Percentiles rank a stretch among this genome's conserved stretches.
These are phyloP conservation scores for Aspergillus haitiensis DNA, from an alignment of 495 filamentous ascomycete species.

Conservation along the genomic window DNA sequence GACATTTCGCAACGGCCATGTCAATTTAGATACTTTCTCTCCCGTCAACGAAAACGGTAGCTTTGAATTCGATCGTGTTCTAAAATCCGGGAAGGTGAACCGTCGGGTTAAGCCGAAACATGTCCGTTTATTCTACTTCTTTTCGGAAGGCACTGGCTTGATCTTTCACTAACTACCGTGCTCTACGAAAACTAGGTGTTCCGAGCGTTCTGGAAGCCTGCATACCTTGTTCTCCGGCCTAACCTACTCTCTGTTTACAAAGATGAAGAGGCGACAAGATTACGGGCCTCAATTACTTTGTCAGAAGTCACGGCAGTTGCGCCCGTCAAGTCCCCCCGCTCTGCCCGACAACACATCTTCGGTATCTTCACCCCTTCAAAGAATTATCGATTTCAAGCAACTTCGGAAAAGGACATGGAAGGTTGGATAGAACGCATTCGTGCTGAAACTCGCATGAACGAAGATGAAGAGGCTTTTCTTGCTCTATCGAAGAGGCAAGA, in stretches of 20 bases:
- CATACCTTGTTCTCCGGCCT: slow-evolving; percentile 87
- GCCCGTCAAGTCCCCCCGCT: slow-evolving; percentile 81
- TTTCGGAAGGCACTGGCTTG: background rate
- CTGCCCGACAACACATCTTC: slow-evolving; percentile 76
- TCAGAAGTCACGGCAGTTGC: slow-evolving; percentile 91
- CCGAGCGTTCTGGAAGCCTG: slow-evolving; percentile 73
- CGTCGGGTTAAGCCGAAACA: slow-evolving; percentile 94
- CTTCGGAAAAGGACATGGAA: slow-evolving; percentile 69
- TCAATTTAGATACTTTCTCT: slow-evolving; percentile 63
- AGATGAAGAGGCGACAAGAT: slow-evolving; percentile 81
- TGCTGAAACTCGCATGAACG: slow-evolving; percentile 74
- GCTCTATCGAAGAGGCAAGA: slow-evolving; percentile 49
- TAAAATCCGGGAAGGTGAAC: slow-evolving; percentile 81
- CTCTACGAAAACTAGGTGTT: slow-evolving; percentile 23
- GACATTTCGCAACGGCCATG: slow-evolving; percentile 47
- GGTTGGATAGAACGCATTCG: slow-evolving; percentile 87
- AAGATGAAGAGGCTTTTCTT: slow-evolving; percentile 79
- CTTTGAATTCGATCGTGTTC: slow-evolving; percentile 89
- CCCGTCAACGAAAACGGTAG: slow-evolving; percentile 94
- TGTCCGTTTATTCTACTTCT: slow-evolving; percentile 48
- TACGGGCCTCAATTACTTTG: slow-evolving; percentile 82
- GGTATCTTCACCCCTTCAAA: slow-evolving; percentile 89
- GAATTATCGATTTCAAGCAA: slow-evolving; percentile 86
- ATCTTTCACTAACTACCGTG: slow-evolving; percentile 8
- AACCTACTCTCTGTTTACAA: slow-evolving; percentile 96